Evolutionary conservation across 2,329 filamentous ascomycete species (phyloP), one percentile per base, ranked within the genome.

Genomic region (Alternaria panax): DNA sequence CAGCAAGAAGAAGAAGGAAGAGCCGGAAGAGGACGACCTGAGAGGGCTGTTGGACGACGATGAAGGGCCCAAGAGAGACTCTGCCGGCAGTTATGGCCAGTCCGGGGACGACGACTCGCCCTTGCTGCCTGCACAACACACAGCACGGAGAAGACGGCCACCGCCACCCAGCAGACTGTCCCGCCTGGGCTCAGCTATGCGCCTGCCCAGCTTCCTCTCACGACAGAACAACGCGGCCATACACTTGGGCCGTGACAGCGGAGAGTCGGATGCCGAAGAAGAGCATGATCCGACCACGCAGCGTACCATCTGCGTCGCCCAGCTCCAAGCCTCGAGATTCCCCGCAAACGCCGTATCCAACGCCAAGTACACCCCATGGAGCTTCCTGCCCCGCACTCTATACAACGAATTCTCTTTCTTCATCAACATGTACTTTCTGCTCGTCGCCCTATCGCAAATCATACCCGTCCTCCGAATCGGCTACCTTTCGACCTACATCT

Each of bases 331-430:
- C 27, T 84, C 88, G 50, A 88, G 90, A 67, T 98, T 94, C 76
- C 94, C 95, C 9, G 88, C 91, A 8, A 99, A 99, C 78, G 86
- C 92, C 57, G 87, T 99, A 48, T 98, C 94, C 34, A 98, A 99
- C 76, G 94, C 95, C 55, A 99, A 98, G 84, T 99, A 99, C 78
- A 98, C 94, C 28, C 88, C 93, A 1, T 90, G 93, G 82, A 97
- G 91, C 52, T 99, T 99, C 79, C 85, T 99, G 14, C 96, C 96
- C 2, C 85, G 94, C 52, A 99, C 95, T 0, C 83, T 99, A 22
- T 99, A 97, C 80, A 98, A 98, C 80, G 95, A 99, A 76, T 99
- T 99, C 77, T 97, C 94, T 60, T 99, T 98, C 83, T 99, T 99
- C 81, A 97, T 99, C 85, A 99, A 99, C 85, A 92, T 98, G 84